Percentiles rank a stretch among this genome's conserved stretches.
Evolutionary conservation across 805 yeast genomes (phyloP).

Genomic region (Ogataea nitratoaversa): DNA sequence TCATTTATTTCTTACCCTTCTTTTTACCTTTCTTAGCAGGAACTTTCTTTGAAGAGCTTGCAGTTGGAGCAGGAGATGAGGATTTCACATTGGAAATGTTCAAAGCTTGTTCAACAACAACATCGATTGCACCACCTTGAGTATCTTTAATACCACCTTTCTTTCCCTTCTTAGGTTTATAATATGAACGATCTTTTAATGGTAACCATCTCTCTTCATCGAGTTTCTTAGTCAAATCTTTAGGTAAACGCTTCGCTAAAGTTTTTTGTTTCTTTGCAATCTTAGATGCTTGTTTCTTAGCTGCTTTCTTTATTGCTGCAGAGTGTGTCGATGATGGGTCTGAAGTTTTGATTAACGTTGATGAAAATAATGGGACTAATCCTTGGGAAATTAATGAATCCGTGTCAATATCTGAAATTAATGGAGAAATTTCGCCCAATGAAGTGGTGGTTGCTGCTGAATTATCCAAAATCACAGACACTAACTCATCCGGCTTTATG

Average conservation of each 20-base stretch:
- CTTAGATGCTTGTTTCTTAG: constrained; percentile 10
- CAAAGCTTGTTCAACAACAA: constrained; percentile 37
- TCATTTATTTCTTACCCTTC: constrained; percentile 25
- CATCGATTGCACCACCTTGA: constrained; percentile 58
- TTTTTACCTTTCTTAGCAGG: constrained; percentile 25
- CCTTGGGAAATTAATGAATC: constrained; percentile 28
- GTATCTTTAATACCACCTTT: constrained; percentile 42
- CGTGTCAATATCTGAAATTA: constrained; percentile 30
- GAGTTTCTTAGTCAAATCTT: constrained; percentile 26
- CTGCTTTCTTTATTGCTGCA: constrained; percentile 5
- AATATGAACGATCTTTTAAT: constrained; percentile 75
- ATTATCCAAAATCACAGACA: constrained; percentile 18
- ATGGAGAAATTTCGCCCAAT: constrained; percentile 21
- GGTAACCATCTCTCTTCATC: constrained; percentile 92
- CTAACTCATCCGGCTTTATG: constrained; percentile 15
- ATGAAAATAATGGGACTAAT: constrained; percentile 21
- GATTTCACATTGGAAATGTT: constrained; percentile 14
- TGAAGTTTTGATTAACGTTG: constrained; percentile 1
- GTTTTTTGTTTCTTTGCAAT: constrained; percentile 22
- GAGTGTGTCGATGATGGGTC: constrained; percentile 1
- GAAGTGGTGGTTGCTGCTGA: neutral
- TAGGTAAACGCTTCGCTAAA: constrained; percentile 27
- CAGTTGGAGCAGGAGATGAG: constrained; percentile 10
- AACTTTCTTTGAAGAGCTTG: constrained; percentile 8
- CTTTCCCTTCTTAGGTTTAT: constrained; percentile 72